Evolutionary conservation across 805 yeast genomes (phyloP).

Genomic region (Torulaspora delbrueckii): DNA sequence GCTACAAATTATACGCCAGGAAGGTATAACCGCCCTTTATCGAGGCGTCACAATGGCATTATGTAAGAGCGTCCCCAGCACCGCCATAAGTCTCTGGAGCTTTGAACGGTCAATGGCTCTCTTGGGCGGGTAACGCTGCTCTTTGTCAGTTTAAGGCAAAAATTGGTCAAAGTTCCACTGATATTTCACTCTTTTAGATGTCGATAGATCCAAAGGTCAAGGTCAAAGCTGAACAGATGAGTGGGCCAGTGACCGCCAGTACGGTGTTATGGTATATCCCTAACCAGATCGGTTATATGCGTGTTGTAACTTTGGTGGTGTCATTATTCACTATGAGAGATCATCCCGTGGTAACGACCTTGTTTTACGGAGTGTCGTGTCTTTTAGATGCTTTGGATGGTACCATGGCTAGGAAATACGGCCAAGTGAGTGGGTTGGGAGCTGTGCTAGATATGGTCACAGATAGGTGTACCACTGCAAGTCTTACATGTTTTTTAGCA

Average conservation of each 20-base stretch:
- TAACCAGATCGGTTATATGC: slow-evolving; percentile 81
- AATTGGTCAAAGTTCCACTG: not conserved
- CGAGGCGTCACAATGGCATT: slow-evolving; percentile 69
- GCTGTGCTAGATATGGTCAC: slow-evolving; percentile 99
- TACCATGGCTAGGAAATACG: slow-evolving; percentile 80
- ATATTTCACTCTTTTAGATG: not conserved
- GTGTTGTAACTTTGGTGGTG: slow-evolving; percentile 75
- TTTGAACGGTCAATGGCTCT: slow-evolving; percentile 41
- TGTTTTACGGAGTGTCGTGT: slow-evolving; percentile 81
- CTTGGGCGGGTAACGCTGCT: slow-evolving; percentile 7
- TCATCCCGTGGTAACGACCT: slow-evolving; percentile 75
- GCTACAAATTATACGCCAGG: slow-evolving; percentile 41
- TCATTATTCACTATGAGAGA: slow-evolving; percentile 78
- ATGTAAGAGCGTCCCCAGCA: slow-evolving; percentile 74
- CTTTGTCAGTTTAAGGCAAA: not conserved
- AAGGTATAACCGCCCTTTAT: slow-evolving; percentile 67
- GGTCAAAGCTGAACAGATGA: not conserved
- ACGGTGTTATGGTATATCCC: slow-evolving; percentile 80
- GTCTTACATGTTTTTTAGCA: slow-evolving; percentile 82
- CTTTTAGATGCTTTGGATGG: slow-evolving; percentile 95
- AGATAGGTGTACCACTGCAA: slow-evolving; percentile 93
- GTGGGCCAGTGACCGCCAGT: slow-evolving; percentile 35
- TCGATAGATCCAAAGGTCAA: not conserved
- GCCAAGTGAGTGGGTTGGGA: slow-evolving; percentile 89
- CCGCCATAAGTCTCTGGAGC: slow-evolving; percentile 60